Evolutionary conservation across 2,329 filamentous ascomycete species (phyloP).

Genomic region (Ilyonectria destructans): DNA sequence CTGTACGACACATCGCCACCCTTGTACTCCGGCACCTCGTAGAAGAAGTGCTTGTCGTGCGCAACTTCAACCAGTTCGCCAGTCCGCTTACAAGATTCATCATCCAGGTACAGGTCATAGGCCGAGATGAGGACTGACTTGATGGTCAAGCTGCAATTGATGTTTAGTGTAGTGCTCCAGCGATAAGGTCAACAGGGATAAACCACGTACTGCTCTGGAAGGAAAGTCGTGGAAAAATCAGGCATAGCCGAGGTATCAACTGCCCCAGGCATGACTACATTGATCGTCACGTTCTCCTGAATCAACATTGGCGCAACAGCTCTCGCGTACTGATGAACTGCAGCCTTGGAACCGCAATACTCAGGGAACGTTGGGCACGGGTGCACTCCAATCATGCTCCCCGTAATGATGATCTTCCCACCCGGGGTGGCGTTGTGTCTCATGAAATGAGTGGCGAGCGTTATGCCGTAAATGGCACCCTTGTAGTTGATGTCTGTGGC

Average conservation of each 20-base stretch:
- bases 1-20: conserved; percentile 20
- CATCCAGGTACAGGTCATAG: conserved; percentile 15
- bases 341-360: conserved; percentile 27
- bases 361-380: conserved; percentile 23
- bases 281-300: conserved; percentile 22
- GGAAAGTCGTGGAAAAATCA: conserved; percentile 17
- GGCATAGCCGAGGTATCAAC: conserved; percentile 27
- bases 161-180: neutral
- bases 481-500: conserved; percentile 26
- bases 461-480: conserved; percentile 23
- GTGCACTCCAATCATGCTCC: conserved; percentile 30
- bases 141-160: neutral
- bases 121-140: conserved; percentile 21
- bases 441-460: conserved; percentile 27
- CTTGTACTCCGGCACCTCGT: conserved; percentile 25
- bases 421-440: conserved; percentile 16
- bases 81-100: neutral
- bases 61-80: conserved; percentile 24
- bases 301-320: conserved; percentile 21
- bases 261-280: conserved; percentile 26
- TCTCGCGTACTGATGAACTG: conserved; percentile 22
- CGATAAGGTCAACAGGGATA: neutral
- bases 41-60: conserved; percentile 28
- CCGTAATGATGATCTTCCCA: conserved; percentile 24
- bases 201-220: conserved; percentile 20